Conservation (phyloP, 1,139 yeast species). For the Candida albicans region DNA sequence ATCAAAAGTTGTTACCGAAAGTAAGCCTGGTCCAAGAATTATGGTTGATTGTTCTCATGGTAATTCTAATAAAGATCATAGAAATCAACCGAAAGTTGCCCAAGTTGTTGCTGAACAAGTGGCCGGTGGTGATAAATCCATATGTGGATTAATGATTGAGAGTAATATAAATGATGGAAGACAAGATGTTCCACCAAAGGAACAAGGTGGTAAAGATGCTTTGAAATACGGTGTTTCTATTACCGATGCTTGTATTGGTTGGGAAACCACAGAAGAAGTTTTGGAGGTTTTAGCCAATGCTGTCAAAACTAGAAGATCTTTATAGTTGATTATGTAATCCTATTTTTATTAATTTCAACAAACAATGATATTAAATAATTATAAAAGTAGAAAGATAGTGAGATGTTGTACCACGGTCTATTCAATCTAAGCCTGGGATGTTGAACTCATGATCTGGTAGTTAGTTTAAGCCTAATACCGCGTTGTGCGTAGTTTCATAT, state of each 20-base stretch:
- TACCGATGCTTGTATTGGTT: slow-evolving; percentile 93
- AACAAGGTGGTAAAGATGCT: slow-evolving; percentile 57
- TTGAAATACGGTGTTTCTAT: slow-evolving; percentile 94
- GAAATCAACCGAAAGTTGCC: slow-evolving; percentile 90
- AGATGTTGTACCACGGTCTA: too few relatives aligned
- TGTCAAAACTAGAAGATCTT: slow-evolving; percentile 72
- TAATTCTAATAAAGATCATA: slow-evolving; percentile 89
- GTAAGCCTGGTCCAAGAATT: slow-evolving; percentile 44
- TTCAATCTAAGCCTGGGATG: too few relatives aligned
- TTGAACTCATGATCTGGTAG: too few relatives aligned
- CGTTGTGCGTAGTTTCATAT: too few relatives aligned
- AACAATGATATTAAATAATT: not conserved
- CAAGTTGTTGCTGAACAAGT: slow-evolving; percentile 79
- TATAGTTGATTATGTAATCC: slow-evolving; percentile 5
- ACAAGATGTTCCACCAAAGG: slow-evolving; percentile 69
- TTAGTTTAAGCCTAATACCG: too few relatives aligned
- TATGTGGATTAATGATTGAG: slow-evolving; percentile 96
- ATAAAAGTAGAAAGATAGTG: too few relatives aligned
- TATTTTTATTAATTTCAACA: not conserved
- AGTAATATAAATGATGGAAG: slow-evolving; percentile 90
- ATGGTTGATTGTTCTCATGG: slow-evolving; percentile 99
- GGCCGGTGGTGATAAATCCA: slow-evolving; percentile 70
- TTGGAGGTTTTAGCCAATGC: slow-evolving; percentile 77
- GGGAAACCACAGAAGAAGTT: slow-evolving; percentile 86
- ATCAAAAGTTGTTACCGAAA: slow-evolving; percentile 28